Conservation (phyloP, 2,329 filamentous ascomycete genomes). For the Trichoderma sp. region DNA sequence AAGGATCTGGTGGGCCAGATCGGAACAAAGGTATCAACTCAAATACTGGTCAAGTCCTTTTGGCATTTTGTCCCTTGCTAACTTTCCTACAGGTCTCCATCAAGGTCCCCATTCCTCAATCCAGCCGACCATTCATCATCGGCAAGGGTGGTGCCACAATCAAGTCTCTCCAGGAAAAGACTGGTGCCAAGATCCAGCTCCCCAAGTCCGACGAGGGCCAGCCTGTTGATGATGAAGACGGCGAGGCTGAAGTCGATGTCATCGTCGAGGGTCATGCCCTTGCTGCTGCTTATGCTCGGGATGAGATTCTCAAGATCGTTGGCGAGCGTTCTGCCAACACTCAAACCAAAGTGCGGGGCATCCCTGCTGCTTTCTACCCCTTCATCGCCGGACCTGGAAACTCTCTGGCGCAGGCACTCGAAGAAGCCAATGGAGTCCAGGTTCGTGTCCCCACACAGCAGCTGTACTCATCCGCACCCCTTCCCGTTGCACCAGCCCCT, state of each 20-base stretch:
- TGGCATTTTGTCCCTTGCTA: not conserved
- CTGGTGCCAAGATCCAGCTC: constrained; percentile 86
- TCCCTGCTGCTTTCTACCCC: constrained; percentile 91
- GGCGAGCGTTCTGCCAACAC: constrained; percentile 82
- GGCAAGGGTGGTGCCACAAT: constrained; percentile 89
- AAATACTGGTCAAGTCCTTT: not conserved
- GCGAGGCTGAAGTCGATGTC: constrained; percentile 83
- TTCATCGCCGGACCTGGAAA: constrained; percentile 87
- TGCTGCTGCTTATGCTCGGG: constrained; percentile 78
- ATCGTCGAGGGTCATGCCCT: constrained; percentile 88
- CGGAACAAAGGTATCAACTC: constrained; percentile 70
- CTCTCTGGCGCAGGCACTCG: constrained; percentile 65
- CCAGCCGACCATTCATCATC: constrained; percentile 86
- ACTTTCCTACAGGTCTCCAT: constrained; percentile 50
- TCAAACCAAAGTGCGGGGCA: constrained; percentile 76
- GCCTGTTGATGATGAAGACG: constrained; percentile 62
- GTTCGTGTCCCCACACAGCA: constrained; percentile 82
- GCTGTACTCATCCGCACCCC: constrained; percentile 70
- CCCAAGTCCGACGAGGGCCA: constrained; percentile 73
- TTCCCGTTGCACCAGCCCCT: constrained; percentile 61
- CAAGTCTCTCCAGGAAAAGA: constrained; percentile 84
- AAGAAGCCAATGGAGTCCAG: constrained; percentile 76
- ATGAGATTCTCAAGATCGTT: constrained; percentile 84
- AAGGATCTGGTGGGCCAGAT: constrained; percentile 88
- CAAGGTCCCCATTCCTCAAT: constrained; percentile 78